Conservation (phyloP, 129 eudicot genomes). For the Flaveria trinervia region DNA sequence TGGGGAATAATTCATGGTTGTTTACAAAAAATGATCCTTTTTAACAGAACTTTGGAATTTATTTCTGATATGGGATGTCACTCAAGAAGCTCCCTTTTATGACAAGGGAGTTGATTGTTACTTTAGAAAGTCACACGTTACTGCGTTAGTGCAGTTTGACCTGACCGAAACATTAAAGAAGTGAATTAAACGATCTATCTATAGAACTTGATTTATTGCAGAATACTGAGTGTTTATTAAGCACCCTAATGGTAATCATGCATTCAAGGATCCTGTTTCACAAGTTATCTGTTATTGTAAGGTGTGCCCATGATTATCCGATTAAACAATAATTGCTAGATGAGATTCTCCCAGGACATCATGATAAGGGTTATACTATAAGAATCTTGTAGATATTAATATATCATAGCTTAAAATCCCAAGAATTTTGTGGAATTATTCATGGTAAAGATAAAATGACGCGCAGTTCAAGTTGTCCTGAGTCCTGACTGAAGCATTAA, state of each 20-base stretch:
- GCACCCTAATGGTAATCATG: background rate
- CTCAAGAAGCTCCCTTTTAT: background rate
- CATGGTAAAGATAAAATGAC: background rate
- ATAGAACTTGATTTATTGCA: background rate
- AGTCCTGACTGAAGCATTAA: too few species aligned
- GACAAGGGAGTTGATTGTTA: background rate
- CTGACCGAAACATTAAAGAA: too few species aligned
- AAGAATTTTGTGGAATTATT: background rate
- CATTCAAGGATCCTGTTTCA: background rate
- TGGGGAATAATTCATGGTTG: background rate
- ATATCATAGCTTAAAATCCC: background rate
- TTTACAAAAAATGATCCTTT: background rate
- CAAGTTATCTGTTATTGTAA: background rate
- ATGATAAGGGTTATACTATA: slow-evolving; percentile 12
- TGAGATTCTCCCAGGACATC: background rate
- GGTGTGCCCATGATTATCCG: background rate
- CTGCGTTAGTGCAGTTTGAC: too few species aligned
- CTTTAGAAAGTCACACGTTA: background rate
- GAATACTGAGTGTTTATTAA: background rate
- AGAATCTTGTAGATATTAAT: background rate
- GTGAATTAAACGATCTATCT: background rate
- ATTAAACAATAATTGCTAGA: background rate
- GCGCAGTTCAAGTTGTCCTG: too few species aligned
- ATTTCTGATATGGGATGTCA: background rate
- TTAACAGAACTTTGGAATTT: background rate